Conservation (phyloP, 768 basidiomycete species). For the Suillus subluteus region DNA sequence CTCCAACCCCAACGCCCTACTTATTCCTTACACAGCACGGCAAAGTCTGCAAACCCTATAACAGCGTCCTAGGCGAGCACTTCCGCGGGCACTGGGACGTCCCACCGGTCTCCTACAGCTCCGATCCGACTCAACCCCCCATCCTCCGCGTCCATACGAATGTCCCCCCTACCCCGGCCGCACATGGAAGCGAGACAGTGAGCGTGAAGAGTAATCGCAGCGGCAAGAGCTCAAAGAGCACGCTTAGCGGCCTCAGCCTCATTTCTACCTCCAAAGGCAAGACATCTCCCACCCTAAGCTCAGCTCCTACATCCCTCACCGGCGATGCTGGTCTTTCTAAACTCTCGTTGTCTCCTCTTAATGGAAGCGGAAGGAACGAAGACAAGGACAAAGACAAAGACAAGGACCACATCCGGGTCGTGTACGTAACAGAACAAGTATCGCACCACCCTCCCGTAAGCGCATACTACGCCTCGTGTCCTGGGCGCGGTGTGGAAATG, state of each 20-base stretch:
- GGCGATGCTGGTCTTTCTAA: constrained; percentile 50
- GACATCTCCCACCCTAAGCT: constrained; percentile 56
- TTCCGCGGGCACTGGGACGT: constrained; percentile 90
- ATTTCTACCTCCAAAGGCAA: constrained; percentile 55
- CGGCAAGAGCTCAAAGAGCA: constrained; percentile 62
- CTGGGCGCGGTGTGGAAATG: constrained; percentile 70
- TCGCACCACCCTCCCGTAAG: constrained; percentile 98
- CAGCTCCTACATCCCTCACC: constrained; percentile 44
- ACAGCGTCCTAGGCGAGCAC: constrained; percentile 86
- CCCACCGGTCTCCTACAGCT: constrained; percentile 57
- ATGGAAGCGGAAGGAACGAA: constrained; percentile 35
- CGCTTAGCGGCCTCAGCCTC: constrained; percentile 57
- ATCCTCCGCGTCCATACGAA: constrained; percentile 46
- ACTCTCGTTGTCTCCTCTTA: constrained; percentile 50
- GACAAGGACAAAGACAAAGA: constrained; percentile 30
- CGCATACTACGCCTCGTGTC: constrained; percentile 79
- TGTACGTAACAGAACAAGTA: constrained; percentile 90
- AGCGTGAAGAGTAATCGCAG: constrained; percentile 55
- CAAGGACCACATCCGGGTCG: constrained; percentile 53
- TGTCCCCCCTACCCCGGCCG: constrained; percentile 22
- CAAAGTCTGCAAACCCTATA: constrained; percentile 93
- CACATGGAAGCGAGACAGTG: constrained; percentile 45
- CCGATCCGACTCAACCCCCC: constrained; percentile 49
- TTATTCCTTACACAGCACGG: constrained; percentile 59
- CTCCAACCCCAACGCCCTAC: not conserved